Conservation (phyloP, 768 basidiomycete genomes). For the Scleroderma citrinum region DNA sequence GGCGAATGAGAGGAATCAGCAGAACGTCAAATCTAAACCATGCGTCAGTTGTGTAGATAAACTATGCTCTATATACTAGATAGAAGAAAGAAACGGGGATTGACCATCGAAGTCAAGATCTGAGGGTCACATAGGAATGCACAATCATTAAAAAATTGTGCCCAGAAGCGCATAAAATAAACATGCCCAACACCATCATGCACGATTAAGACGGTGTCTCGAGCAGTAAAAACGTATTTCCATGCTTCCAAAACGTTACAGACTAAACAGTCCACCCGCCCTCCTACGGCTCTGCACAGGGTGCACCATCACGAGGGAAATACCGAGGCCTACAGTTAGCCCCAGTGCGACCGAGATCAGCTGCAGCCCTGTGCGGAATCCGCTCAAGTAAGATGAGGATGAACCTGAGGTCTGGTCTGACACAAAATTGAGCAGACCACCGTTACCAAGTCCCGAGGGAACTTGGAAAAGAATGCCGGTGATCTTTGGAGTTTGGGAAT, state of each 20-base stretch:
- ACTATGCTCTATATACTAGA: too few relatives aligned
- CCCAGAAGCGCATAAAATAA: too few relatives aligned
- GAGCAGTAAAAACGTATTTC: too few relatives aligned
- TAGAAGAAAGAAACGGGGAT: too few relatives aligned
- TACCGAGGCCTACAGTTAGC: constrained; percentile 73
- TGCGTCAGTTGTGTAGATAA: too few relatives aligned
- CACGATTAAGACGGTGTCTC: too few relatives aligned
- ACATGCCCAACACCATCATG: too few relatives aligned
- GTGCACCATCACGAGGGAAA: constrained; percentile 61
- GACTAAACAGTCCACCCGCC: constrained; percentile 58
- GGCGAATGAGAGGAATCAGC: too few relatives aligned
- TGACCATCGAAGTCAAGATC: too few relatives aligned
- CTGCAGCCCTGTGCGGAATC: constrained; percentile 71
- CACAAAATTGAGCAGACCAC: constrained; percentile 71
- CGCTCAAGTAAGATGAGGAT: constrained; percentile 53
- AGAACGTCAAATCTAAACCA: too few relatives aligned
- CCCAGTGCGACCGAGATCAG: constrained; percentile 74
- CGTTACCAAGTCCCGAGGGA: constrained; percentile 74
- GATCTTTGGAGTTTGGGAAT: constrained; percentile 31
- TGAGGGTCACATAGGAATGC: too few relatives aligned
- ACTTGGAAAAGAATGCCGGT: constrained; percentile 83
- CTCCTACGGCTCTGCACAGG: constrained; percentile 54
- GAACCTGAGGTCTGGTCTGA: constrained; percentile 48
- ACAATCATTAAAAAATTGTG: too few relatives aligned
- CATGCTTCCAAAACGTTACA: constrained; percentile 30